Percentiles rank a stretch among this genome's conserved stretches.
Evolutionary conservation across 2,329 filamentous ascomycete genomes (phyloP).

Genomic region (Metarhizium brunneum): DNA sequence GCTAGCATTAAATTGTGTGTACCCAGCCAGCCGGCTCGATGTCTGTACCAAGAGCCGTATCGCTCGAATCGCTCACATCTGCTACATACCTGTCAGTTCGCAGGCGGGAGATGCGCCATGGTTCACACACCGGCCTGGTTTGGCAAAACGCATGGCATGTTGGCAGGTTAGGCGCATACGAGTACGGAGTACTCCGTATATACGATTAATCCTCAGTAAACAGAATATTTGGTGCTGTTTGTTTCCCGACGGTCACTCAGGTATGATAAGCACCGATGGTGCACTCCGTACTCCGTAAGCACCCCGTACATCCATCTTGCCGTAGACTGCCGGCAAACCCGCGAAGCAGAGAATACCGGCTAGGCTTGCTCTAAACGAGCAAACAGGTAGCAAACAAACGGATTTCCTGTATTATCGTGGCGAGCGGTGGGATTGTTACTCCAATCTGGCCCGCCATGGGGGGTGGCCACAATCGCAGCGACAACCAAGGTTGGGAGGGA

Average conservation of each 20-base stretch:
- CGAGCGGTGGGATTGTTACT: neutral
- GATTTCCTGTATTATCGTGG: neutral
- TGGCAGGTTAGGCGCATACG: neutral
- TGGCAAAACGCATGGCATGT: neutral
- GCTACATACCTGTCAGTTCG: neutral
- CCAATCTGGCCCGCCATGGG: neutral
- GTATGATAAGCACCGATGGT: neutral
- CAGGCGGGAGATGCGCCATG: too few species aligned
- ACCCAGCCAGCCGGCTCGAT: constrained; percentile 2
- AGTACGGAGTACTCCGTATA: too few species aligned
- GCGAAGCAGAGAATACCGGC: neutral
- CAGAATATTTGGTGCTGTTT: neutral
- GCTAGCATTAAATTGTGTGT: neutral
- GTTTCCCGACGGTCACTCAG: neutral
- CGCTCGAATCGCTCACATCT: neutral
- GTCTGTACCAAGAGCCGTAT: neutral
- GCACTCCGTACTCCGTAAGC: neutral
- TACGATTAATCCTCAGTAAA: neutral
- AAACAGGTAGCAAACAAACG: neutral
- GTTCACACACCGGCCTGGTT: neutral
- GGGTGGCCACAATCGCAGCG: neutral
- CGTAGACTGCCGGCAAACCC: neutral
- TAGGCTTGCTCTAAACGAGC: neutral
- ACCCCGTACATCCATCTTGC: neutral
- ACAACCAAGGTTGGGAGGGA: neutral